These are phyloP conservation scores for Marasmius fiardii DNA, from an alignment of 1,284 basidiomycete genomes.

Conservation along the genomic window DNA sequence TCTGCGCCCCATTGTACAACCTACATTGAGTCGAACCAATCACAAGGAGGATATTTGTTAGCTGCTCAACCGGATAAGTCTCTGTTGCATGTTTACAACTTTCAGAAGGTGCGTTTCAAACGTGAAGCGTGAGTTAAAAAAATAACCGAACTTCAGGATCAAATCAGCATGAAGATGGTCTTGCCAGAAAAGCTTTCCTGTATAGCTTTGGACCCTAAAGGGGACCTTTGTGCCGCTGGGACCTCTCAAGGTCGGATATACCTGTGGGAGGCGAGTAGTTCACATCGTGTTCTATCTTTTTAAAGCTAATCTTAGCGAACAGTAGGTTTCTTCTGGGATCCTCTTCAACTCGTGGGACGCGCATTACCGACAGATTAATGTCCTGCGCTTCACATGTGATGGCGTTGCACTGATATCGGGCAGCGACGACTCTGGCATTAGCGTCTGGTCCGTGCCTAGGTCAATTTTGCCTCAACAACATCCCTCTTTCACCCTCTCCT, in stretches of 20 bases:
- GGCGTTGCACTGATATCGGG: slow-evolving; percentile 80
- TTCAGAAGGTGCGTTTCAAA: slow-evolving; percentile 65
- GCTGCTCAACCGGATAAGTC: slow-evolving; percentile 79
- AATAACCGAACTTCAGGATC: slow-evolving; percentile 57
- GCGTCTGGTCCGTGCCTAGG: slow-evolving; percentile 89
- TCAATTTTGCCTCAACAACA: slow-evolving; percentile 36
- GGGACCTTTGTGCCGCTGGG: slow-evolving; percentile 82
- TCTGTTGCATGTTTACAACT: slow-evolving; percentile 76
- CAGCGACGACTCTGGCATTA: slow-evolving; percentile 86
- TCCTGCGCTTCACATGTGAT: slow-evolving; percentile 81
- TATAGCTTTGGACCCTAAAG: slow-evolving; percentile 71
- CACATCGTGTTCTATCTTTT: slow-evolving; percentile 10
- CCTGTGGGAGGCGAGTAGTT: slow-evolving; percentile 83
- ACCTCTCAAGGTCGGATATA: slow-evolving; percentile 88
- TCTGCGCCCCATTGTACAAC: slow-evolving; percentile 55
- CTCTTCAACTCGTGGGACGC: slow-evolving; percentile 91
- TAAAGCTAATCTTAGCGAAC: slow-evolving; percentile 5
- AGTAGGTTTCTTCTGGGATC: slow-evolving; percentile 83
- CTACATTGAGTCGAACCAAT: slow-evolving; percentile 58
- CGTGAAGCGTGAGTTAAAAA: background rate
- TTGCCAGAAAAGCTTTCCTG: slow-evolving; percentile 87
- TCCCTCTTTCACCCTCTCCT: slow-evolving; percentile 10
- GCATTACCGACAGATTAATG: slow-evolving; percentile 87
- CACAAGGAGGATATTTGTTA: slow-evolving; percentile 73
- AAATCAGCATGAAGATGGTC: slow-evolving; percentile 82